A percentile compares a stretch with the other conserved stretches of the same genome.
Evolutionary conservation across 768 basidiomycete genomes (phyloP).

Genomic region (Podaxis rugospora): DNA sequence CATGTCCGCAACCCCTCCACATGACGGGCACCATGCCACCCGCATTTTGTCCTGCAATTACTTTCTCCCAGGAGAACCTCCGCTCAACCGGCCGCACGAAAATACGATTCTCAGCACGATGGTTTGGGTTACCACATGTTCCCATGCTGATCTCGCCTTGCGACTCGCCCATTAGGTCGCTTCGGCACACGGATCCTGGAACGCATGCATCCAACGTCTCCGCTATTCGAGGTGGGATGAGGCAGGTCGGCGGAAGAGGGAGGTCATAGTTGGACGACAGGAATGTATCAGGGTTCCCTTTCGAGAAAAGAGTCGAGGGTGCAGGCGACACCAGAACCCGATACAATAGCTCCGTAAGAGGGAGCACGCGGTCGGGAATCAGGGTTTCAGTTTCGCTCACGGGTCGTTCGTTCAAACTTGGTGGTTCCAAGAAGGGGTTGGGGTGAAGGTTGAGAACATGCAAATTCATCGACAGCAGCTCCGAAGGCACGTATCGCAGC

Average conservation of each 20-base stretch:
- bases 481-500: slow-evolving; percentile 57
- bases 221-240: slow-evolving; percentile 26
- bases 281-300: slow-evolving; percentile 11
- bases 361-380: slow-evolving; percentile 20
- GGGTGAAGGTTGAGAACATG: slow-evolving; percentile 42
- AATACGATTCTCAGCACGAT: slow-evolving; percentile 25
- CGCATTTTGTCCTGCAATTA: slow-evolving; percentile 45
- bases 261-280: slow-evolving; percentile 26
- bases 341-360: slow-evolving; percentile 29
- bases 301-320: slow-evolving; percentile 9
- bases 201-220: slow-evolving; percentile 31
- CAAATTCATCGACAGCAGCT: slow-evolving; percentile 55
- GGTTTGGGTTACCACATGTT: slow-evolving; percentile 46
- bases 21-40: slow-evolving; percentile 53
- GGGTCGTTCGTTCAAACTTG: slow-evolving; percentile 13
- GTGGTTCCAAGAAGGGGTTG: slow-evolving; percentile 51
- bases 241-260: slow-evolving; percentile 24
- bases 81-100: slow-evolving; percentile 60
- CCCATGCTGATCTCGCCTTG: slow-evolving; percentile 33
- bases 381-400: slow-evolving; percentile 22
- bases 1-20: slow-evolving; percentile 66
- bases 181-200: slow-evolving; percentile 29
- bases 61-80: slow-evolving; percentile 60
- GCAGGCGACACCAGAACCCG: slow-evolving; percentile 30
- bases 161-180: slow-evolving; percentile 18